Evolutionary conservation across 179 eudicot genomes (phyloP), one percentile per base, ranked within the genome.

Genomic region (Camellia oleifera): DNA sequence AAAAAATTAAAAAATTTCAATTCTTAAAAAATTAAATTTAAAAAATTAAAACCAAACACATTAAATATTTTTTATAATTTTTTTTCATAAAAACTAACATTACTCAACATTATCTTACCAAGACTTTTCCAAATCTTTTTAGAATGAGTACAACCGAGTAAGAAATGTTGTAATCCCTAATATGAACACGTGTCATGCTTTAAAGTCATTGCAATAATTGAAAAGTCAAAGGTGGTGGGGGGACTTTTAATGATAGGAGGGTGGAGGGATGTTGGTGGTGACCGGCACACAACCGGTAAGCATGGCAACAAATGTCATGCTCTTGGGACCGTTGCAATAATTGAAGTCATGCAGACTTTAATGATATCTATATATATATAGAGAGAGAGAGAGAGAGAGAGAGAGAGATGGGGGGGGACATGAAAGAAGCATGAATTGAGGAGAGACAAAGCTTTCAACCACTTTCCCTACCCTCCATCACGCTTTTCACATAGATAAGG

Each of bases 321-420:
- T 85, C 82, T 85, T 80, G 54, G 82, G 85, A 80, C 82, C 83
- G 81, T 75, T 40, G 78, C 83, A 82, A 85, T 85, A 73, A 85
- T 85, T 85, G 82, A 80, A 65, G 72, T 78, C 85, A 83, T 80
- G 85, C 84, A 82, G 54, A 73, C 84, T 71, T 76, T 76, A 82
- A 82, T 76, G 50, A 70, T 75, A 68, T 15, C 53, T 48, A 9
- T 32, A 75, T 17, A 75, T 7, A 15, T 17, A 56, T 1, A 40
- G 50, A 74, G 77, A 74, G 62, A 61, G 56, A n/a, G 77, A 77
- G 52, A 61, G 56, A 14, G 73, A 15, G 40, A 40, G 73, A n/a
- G 69, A 66, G 57, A 1, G 45, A 9, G 32, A n/a, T 40, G 7
- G 17, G 8, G 12, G 40, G 78, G 3, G 78, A 76, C 57, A 76